Conservation (phyloP, 1,284 basidiomycete genomes). For the Cutaneotrichosporon dermatis region DNA sequence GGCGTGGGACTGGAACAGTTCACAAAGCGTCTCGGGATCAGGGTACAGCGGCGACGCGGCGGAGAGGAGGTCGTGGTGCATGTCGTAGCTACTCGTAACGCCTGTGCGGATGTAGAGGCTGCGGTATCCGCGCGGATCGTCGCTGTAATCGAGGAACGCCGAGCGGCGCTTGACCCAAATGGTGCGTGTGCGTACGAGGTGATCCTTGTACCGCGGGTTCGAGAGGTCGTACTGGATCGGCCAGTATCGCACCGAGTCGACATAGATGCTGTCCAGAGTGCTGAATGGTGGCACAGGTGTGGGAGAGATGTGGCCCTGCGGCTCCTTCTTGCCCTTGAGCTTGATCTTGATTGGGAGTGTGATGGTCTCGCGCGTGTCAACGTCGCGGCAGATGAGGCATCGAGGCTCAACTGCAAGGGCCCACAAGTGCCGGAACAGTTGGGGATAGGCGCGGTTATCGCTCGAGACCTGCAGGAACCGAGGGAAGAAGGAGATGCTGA, state of each 20-base stretch:
- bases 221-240: slow-evolving; percentile 76
- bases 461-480: slow-evolving; percentile 70
- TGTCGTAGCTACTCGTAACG: slow-evolving; percentile 63
- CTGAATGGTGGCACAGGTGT: slow-evolving; percentile 85
- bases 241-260: slow-evolving; percentile 93
- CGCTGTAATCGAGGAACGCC: slow-evolving; percentile 85
- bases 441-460: slow-evolving; percentile 87
- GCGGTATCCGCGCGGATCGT: slow-evolving; percentile 86
- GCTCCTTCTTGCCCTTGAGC: slow-evolving; percentile 36
- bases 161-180: slow-evolving; percentile 87
- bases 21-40: slow-evolving; percentile 62
- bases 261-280: slow-evolving; percentile 68
- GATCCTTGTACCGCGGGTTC: slow-evolving; percentile 62
- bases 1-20: slow-evolving; percentile 79
- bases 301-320: slow-evolving; percentile 70
- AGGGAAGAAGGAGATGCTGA: slow-evolving; percentile 88
- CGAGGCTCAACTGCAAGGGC: slow-evolving; percentile 89
- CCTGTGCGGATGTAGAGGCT: slow-evolving; percentile 77
- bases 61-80: slow-evolving; percentile 73
- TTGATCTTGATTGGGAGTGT: slow-evolving; percentile 86
- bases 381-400: slow-evolving; percentile 83
- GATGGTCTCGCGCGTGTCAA: slow-evolving; percentile 81
- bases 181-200: slow-evolving; percentile 69
- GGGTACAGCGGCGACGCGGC: slow-evolving; percentile 60
- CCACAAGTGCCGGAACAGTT: slow-evolving; percentile 93